Percentiles rank a stretch among this genome's conserved stretches.
These are phyloP conservation scores for Pseudoneurospora amorphoporcata DNA, from an alignment of 495 filamentous ascomycete genomes.

Conservation along the genomic window DNA sequence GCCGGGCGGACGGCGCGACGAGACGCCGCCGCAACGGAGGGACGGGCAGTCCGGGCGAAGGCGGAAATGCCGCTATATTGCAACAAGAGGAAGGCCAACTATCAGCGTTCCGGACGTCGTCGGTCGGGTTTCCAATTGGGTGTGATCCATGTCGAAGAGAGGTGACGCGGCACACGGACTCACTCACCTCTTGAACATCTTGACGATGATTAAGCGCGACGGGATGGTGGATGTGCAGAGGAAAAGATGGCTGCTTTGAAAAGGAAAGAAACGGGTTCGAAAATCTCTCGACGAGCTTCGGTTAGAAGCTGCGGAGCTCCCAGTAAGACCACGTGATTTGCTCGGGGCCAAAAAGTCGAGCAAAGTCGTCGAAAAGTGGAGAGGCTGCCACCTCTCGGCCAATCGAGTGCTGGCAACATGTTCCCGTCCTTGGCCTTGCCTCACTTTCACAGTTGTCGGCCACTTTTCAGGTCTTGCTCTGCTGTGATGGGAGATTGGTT, in stretches of 20 bases:
- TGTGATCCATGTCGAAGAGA: conserved; percentile 4
- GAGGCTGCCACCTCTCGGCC: neutral
- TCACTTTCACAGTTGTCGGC: neutral
- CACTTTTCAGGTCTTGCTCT: neutral
- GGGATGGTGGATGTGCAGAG: conserved; percentile 27
- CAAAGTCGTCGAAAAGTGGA: neutral
- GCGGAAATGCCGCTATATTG: conserved; percentile 63
- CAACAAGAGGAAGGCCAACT: conserved; percentile 18
- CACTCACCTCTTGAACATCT: conserved; percentile 84
- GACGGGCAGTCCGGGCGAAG: conserved; percentile 67
- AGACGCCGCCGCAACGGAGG: conserved; percentile 55
- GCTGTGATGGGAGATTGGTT: neutral
- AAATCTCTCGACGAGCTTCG: conserved; percentile 31
- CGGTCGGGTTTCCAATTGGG: conserved; percentile 21
- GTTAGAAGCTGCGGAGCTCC: conserved; percentile 29
- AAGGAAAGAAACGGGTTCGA: conserved; percentile 29
- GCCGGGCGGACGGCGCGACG: conserved; percentile 60
- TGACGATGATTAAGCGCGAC: conserved; percentile 47
- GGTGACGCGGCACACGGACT: conserved; percentile 3
- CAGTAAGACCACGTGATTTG: conserved; percentile 18
- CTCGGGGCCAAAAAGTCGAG: neutral
- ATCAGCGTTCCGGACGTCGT: conserved; percentile 21
- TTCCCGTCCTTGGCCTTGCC: neutral
- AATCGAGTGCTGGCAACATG: neutral
- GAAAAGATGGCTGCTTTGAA: conserved; percentile 31